Conservation (phyloP, 495 filamentous ascomycete genomes). For the Penicillium tannophilum region DNA sequence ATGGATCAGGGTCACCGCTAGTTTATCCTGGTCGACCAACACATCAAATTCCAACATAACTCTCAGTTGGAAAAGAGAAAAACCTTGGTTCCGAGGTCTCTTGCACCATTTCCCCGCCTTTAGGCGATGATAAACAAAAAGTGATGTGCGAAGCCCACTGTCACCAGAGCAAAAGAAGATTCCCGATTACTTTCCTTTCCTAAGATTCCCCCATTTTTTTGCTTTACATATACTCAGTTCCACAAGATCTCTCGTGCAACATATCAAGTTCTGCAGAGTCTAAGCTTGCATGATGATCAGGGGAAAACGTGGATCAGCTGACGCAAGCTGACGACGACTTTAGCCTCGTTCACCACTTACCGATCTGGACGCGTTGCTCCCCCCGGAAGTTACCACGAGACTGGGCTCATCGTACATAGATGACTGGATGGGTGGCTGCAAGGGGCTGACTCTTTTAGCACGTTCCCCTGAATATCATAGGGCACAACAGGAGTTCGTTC, state of each 20-base stretch:
- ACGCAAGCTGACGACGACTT: conserved; percentile 19
- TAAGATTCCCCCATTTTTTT: not conserved
- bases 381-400: conserved; percentile 8
- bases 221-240: not conserved
- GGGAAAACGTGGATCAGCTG: conserved; percentile 18
- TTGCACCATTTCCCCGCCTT: not conserved
- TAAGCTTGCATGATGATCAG: conserved; percentile 15
- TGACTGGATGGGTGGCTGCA: conserved; percentile 12
- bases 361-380: not conserved
- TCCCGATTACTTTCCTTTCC: not conserved
- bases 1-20: conserved; percentile 1
- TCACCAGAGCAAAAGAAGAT: not conserved
- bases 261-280: not conserved
- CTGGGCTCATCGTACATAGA: conserved; percentile 6
- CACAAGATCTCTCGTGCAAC: conserved; percentile 5
- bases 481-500: not conserved
- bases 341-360: conserved; percentile 9
- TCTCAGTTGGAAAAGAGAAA: not conserved
- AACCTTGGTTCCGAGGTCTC: not conserved
- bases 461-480: conserved; percentile 8
- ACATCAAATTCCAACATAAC: not conserved
- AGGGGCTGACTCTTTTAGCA: conserved; percentile 6
- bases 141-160: not conserved
- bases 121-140: not conserved
- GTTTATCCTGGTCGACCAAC: not conserved